Base-by-base conservation (phyloP, 768 basidiomycete genomes). In the Hygrocybe coccinea region DNA sequence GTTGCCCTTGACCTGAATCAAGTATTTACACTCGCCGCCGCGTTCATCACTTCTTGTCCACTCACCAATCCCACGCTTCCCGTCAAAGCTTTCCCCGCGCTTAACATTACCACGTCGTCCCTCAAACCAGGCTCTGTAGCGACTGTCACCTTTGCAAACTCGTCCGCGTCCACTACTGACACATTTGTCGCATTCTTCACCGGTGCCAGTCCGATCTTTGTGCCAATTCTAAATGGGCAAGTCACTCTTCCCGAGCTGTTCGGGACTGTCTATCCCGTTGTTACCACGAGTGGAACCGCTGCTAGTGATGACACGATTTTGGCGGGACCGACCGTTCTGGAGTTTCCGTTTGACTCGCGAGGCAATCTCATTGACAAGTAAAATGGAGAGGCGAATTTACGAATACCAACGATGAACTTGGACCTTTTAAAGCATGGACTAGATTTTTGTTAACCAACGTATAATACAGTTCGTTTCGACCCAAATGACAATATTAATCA, bases 11-110 rank as follows among this genome's bases (percentile, higher is more conserved):
- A 54, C 43, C 59, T 67, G 17, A 67, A 64, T 46, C 59, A 72
- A 48, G 69, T 74, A 11, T 72, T 59, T 60, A 73, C 74, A 21
- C 59, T 77, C n/a, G 76, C 73, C 6, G 66, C 73, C 0, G 60
- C 67, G 1, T 82, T 84, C 71, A 82, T 85, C 68, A 71, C 64
- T 9, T 65, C 67, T 0, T 87, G 85, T 68, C 85, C 84, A 0
- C 57, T 70, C 6, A 66, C 75, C 56, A 86, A 85, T 70, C 79
- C 80, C 0, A 55, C 73, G 14, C 73, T 84, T 9, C 80, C 71
- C 8, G 74, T 79, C 58, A 76, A 71, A 50, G 71, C 80, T 11
- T 84, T 83, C 76, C 79, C 84, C 1, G 58, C 70, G 12, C 73
- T 85, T 54, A 64, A 68, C 5, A 56, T 75, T 45, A 54, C 66